Evolutionary conservation across 75 land plant species (phyloP), one percentile per base, ranked within the genome.

Genomic region (Pinus taeda): DNA sequence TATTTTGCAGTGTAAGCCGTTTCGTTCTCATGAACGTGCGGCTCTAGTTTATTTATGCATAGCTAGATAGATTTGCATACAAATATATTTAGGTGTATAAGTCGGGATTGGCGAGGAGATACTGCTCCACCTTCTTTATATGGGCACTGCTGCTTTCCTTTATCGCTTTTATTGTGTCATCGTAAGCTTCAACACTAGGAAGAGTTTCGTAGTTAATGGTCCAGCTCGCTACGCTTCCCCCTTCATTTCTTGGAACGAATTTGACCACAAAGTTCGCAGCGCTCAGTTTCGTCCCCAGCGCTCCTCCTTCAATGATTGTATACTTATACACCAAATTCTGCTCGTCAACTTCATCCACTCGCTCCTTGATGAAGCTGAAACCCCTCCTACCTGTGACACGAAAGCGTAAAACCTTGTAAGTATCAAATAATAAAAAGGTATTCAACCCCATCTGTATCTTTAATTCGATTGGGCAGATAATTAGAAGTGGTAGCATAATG

Each of bases 51-150:
- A 49, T 49, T 49, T 49, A 49, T 49, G 11, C 12, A 49, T 49
- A 49, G 53, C 11, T 49, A 45, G 49, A 60, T 12, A 22, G 0
- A 45, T 45, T 39, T 3, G 0, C 49, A 45, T 6, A 6, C 6
- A 49, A 0, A 60, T 21, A 24, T 2, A 21, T 64, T 64, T 64
- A 64, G 15, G 20, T 30, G 39, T 37, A 37, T 37, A 37, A 37
- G 39, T 37, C 3, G 39, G 39, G 39, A 3, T 37, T 37, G 39
- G 39, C 1, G 39, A 37, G 39, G 39, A 37, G 39, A 37, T 37
- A 37, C 3, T 37, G 39, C 39, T 83, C 88, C 15, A 83, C 73
- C 24, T 79, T 83, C 73, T 83, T 83, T 79, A 62, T 58, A 39
- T 79, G 55, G 21, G 66, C 76, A 0, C 12, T 71, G 18, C 73